Conservation (phyloP, 2,329 filamentous ascomycete genomes). For the Nemania bipapillata region DNA sequence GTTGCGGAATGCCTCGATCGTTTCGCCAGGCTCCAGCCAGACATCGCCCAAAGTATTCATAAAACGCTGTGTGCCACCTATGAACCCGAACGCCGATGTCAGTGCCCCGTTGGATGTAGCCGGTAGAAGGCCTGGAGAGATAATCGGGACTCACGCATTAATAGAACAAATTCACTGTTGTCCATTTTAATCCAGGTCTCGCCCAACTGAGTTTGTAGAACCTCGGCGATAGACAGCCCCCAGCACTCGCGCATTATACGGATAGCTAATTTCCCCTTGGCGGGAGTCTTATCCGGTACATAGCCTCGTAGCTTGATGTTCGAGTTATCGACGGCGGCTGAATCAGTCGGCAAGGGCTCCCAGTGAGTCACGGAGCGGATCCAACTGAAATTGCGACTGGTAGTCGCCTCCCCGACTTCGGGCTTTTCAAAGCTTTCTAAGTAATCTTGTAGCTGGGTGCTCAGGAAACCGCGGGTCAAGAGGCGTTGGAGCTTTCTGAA, state of each 20-base stretch:
- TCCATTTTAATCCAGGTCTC: conserved; percentile 55
- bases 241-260: conserved; percentile 62
- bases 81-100: background rate
- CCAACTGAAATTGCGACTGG: conserved; percentile 53
- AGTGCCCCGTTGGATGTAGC: background rate
- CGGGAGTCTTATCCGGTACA: conserved; percentile 42
- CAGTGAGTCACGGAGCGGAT: conserved; percentile 56
- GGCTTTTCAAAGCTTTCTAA: too few species aligned
- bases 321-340: background rate
- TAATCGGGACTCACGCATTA: conserved; percentile 57
- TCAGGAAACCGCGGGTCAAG: conserved; percentile 61
- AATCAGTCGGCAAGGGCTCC: conserved; percentile 50
- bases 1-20: conserved; percentile 53
- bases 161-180: conserved; percentile 57
- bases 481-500: conserved; percentile 56
- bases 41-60: conserved; percentile 49
- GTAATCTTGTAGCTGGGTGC: conserved; percentile 59
- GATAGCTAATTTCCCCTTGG: conserved; percentile 57
- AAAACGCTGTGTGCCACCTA: conserved; percentile 54
- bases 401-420: background rate
- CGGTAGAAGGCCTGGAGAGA: background rate
- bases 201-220: conserved; percentile 58
- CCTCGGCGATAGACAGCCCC: conserved; percentile 62
- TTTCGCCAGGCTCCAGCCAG: conserved; percentile 52
- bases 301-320: conserved; percentile 48